Conservation (phyloP, 495 filamentous ascomycete genomes). For the Beverwykella pulmonaria region DNA sequence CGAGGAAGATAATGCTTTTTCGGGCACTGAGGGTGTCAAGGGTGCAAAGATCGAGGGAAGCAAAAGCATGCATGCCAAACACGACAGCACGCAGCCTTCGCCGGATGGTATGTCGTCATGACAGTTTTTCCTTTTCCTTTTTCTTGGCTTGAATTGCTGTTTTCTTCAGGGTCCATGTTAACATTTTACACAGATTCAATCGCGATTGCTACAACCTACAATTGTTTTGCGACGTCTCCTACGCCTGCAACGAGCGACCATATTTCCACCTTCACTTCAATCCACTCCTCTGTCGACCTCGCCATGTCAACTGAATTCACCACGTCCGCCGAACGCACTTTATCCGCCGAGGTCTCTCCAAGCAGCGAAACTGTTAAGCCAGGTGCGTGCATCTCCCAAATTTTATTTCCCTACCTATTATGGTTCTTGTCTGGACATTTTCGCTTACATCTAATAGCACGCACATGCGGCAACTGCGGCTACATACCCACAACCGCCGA, state of each 20-base stretch:
- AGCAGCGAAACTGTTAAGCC: background rate
- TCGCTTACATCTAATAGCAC: background rate
- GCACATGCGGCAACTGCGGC: slow-evolving; percentile 5
- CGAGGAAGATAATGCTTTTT: background rate
- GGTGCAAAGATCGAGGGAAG: background rate
- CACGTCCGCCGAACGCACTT: background rate
- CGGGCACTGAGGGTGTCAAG: background rate
- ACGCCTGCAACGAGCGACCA: background rate
- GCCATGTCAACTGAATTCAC: background rate
- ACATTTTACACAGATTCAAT: background rate
- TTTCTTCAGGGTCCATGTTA: background rate
- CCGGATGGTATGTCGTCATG: background rate
- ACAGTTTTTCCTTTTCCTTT: background rate
- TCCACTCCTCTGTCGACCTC: background rate
- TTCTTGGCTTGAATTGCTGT: background rate
- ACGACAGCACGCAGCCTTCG: slow-evolving; percentile 1
- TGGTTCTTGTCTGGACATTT: background rate
- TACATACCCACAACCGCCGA: background rate
- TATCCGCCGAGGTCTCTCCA: background rate
- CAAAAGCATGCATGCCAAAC: background rate
- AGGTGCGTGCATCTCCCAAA: background rate
- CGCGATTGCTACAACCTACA: background rate
- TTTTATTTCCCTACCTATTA: background rate
- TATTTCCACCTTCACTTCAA: background rate
- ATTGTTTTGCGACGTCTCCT: background rate